These are phyloP conservation scores for Paramecium sonneborni DNA, from an alignment of 73 alveolate species.

Conservation along the genomic window DNA sequence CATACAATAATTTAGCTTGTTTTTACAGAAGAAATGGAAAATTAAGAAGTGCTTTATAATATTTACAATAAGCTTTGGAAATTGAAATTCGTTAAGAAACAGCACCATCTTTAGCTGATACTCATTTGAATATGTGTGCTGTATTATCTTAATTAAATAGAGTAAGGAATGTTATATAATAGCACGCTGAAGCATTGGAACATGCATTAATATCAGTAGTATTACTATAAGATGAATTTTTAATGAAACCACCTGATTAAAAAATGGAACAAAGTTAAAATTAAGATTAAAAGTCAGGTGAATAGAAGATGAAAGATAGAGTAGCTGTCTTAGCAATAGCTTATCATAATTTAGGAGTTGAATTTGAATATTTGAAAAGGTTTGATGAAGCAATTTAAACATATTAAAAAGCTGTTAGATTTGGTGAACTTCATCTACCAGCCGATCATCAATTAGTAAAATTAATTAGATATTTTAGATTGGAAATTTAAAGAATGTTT, in stretches of 20 bases:
- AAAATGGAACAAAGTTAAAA: slow-evolving; percentile 14
- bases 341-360: slow-evolving; percentile 90
- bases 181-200: slow-evolving; percentile 83
- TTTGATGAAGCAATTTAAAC: slow-evolving; percentile 76
- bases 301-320: slow-evolving; percentile 73
- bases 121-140: slow-evolving; percentile 90
- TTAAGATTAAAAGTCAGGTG: slow-evolving; percentile 55
- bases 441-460: slow-evolving; percentile 60
- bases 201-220: slow-evolving; percentile 77
- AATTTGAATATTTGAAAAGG: slow-evolving; percentile 80
- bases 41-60: slow-evolving; percentile 77
- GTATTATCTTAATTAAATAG: slow-evolving; percentile 75
- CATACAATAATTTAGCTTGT: slow-evolving; percentile 89
- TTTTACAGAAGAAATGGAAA: slow-evolving; percentile 82
- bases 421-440: slow-evolving; percentile 75
- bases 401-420: slow-evolving; percentile 75
- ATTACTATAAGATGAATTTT: slow-evolving; percentile 65
- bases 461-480: background rate
- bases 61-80: slow-evolving; percentile 81
- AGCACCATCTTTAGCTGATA: slow-evolving; percentile 74
- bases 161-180: background rate
- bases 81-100: slow-evolving; percentile 65
- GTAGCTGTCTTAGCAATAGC: slow-evolving; percentile 87
- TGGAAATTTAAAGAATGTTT: slow-evolving; percentile 66
- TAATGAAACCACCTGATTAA: slow-evolving; percentile 47